phyloP scores from a whole-genome alignment of 1,284 basidiomycete genomes.

The Puccinia coronata region DNA sequence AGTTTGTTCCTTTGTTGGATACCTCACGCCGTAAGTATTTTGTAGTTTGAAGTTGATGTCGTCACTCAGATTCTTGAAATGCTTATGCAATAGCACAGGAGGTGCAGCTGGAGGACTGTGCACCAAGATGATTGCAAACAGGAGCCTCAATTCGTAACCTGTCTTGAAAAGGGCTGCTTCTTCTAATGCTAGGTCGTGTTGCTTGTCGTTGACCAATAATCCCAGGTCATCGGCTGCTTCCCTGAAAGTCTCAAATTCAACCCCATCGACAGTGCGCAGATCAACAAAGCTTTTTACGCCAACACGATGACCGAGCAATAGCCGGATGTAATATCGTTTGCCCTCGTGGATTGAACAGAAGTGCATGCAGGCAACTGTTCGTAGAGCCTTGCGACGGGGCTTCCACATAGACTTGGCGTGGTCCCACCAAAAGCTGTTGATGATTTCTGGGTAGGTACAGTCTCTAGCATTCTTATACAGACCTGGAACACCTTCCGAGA shows the following conservation, averaged over 20 bases:
- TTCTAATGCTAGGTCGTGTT: neutral
- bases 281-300: neutral
- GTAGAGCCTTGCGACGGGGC: neutral
- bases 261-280: neutral
- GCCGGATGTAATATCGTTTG: constrained; percentile 60
- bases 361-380: constrained; percentile 60
- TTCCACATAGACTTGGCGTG: neutral
- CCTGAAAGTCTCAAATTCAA: neutral
- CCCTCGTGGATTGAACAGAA: constrained; percentile 59
- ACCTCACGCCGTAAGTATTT: neutral
- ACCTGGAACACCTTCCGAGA: neutral
- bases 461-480: neutral
- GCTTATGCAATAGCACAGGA: neutral
- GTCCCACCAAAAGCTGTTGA: constrained; percentile 7
- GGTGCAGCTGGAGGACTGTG: constrained; percentile 3
- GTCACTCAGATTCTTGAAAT: neutral
- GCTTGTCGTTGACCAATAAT: neutral
- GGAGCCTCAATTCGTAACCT: neutral
- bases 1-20: too few relatives aligned
- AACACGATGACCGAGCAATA: constrained; percentile 54
- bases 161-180: constrained; percentile 49
- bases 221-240: constrained; percentile 7
- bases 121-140: constrained; percentile 56
- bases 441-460: neutral
- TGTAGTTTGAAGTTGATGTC: neutral